These are phyloP conservation scores for Diplodia scrobiculata DNA, from an alignment of 2,329 filamentous ascomycete genomes.

Conservation along the genomic window DNA sequence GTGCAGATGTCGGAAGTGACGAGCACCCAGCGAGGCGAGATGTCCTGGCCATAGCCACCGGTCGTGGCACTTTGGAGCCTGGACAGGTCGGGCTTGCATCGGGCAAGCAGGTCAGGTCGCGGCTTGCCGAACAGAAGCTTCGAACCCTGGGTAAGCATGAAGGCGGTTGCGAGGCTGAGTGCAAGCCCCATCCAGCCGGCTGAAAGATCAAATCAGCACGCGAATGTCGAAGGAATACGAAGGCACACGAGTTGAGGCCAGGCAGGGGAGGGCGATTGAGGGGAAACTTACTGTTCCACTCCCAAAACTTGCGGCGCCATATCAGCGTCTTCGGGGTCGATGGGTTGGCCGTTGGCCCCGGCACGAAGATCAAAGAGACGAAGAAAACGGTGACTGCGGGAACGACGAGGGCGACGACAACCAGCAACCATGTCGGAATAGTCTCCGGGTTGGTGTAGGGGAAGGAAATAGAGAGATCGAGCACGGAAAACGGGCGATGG, in stretches of 20 bases:
- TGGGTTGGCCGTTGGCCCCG: constrained; percentile 66
- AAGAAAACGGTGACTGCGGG: constrained; percentile 70
- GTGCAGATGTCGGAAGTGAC: constrained; percentile 77
- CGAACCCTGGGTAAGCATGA: constrained; percentile 80
- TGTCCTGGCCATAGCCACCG: constrained; percentile 59
- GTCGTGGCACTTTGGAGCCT: constrained; percentile 61
- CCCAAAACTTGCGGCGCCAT: constrained; percentile 85
- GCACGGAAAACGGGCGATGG: constrained; percentile 69
- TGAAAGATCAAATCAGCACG: constrained; percentile 4
- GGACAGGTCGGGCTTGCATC: constrained; percentile 74
- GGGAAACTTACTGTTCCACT: constrained; percentile 62
- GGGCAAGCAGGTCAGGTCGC: constrained; percentile 64
- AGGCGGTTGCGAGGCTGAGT: constrained; percentile 69
- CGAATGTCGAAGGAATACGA: not conserved
- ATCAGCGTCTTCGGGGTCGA: constrained; percentile 65
- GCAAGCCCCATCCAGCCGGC: constrained; percentile 78
- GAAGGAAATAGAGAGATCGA: constrained; percentile 77
- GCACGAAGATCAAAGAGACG: constrained; percentile 69
- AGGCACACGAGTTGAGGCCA: not conserved
- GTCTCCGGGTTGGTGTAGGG: constrained; percentile 72
- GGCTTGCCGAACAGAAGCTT: constrained; percentile 73
- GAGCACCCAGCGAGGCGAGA: constrained; percentile 63
- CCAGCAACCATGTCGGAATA: constrained; percentile 66
- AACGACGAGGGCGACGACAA: constrained; percentile 63
- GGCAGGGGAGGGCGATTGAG: no score